Evolutionary conservation across 441 rosid species (phyloP).

Genomic region (Brassica balearica): DNA sequence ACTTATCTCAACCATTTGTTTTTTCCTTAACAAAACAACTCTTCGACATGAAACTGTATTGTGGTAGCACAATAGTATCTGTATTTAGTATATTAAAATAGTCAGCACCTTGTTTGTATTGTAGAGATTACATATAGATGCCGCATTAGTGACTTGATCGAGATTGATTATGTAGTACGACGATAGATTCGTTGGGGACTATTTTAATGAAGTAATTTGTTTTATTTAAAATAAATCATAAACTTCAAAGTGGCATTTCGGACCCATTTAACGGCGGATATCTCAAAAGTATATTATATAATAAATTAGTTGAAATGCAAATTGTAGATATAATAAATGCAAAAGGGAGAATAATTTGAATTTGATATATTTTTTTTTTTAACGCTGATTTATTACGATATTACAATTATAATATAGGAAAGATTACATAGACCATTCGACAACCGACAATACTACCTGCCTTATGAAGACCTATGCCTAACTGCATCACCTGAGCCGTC

Average conservation of each 20-base stretch:
- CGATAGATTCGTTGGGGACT: slow-evolving; percentile 43
- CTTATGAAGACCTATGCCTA: too few species aligned
- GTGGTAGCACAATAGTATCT: not conserved
- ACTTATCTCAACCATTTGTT: slow-evolving; percentile 20
- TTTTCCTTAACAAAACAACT: not conserved
- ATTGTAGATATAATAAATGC: slow-evolving; percentile 17
- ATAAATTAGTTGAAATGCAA: slow-evolving; percentile 26
- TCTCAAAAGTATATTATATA: slow-evolving; percentile 37
- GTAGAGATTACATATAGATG: slow-evolving; percentile 35
- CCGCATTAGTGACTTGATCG: slow-evolving; percentile 44
- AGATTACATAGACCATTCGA: too few species aligned
- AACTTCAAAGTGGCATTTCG: slow-evolving; percentile 37
- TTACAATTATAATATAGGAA: too few species aligned
- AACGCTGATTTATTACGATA: too few species aligned
- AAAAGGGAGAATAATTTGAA: too few species aligned
- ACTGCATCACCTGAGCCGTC: too few species aligned
- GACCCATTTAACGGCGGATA: slow-evolving; percentile 65
- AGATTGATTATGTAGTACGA: slow-evolving; percentile 45
- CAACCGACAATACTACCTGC: too few species aligned
- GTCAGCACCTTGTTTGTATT: slow-evolving; percentile 30
- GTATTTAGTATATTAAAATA: slow-evolving; percentile 25
- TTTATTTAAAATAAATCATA: slow-evolving; percentile 11
- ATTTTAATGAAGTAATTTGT: slow-evolving; percentile 28
- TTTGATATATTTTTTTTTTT: too few species aligned
- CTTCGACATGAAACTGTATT: slow-evolving; percentile 14